These are phyloP conservation scores for Wickerhamiella kazuoi DNA, from an alignment of 805 yeast species.

Conservation along the genomic window DNA sequence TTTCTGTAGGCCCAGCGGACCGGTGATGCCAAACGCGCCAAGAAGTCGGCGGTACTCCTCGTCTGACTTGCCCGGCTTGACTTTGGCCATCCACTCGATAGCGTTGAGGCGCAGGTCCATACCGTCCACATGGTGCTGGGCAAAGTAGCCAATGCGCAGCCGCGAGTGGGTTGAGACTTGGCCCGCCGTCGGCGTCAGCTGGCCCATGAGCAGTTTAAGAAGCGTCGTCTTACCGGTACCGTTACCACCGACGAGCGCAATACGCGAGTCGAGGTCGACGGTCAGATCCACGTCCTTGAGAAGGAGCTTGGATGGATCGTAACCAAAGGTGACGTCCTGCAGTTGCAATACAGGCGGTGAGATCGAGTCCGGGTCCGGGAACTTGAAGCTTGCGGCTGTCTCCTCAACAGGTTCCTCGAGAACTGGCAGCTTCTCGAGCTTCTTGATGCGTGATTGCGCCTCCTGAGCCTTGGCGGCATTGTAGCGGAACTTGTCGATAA, in stretches of 20 bases:
- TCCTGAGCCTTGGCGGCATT: conserved; percentile 96
- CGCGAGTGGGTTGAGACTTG: conserved; percentile 65
- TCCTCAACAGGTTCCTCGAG: conserved; percentile 93
- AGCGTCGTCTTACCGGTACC: conserved; percentile 98
- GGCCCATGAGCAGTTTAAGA: conserved; percentile 70
- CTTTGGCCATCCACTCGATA: conserved; percentile 81
- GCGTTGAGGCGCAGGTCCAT: conserved; percentile 79
- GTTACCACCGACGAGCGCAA: conserved; percentile 95
- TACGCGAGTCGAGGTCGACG: conserved; percentile 83
- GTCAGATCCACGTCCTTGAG: conserved; percentile 69
- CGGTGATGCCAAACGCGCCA: conserved; percentile 95
- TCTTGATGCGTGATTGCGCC: conserved; percentile 95
- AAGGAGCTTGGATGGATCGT: conserved; percentile 35
- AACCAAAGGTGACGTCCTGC: conserved; percentile 75
- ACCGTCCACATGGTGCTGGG: conserved; percentile 97
- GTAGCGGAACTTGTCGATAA: conserved; percentile 90
- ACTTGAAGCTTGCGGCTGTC: conserved; percentile 62
- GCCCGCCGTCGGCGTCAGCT: conserved; percentile 58
- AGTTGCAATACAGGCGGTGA: conserved; percentile 90
- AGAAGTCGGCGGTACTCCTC: conserved; percentile 94
- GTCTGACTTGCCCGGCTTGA: conserved; percentile 83
- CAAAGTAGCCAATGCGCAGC: conserved; percentile 86
- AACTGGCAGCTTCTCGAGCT: conserved; percentile 82
- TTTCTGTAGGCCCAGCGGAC: conserved; percentile 79
- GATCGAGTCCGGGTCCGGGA: conserved; percentile 86